Evolutionary conservation across 768 basidiomycete genomes (phyloP).

Genomic region (Xanthoconium stramineum): DNA sequence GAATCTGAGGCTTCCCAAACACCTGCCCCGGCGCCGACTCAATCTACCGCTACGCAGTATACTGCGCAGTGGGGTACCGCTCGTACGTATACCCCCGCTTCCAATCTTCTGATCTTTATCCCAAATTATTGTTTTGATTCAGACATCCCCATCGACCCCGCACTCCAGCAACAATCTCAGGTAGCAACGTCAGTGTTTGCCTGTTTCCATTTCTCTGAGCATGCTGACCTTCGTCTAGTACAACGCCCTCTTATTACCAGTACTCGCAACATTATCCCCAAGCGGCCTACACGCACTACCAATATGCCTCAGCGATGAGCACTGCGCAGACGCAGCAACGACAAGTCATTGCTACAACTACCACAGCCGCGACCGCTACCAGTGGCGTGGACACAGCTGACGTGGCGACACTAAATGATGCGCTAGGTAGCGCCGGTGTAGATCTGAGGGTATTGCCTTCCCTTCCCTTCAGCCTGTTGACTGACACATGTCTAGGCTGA

Average conservation of each 20-base stretch:
- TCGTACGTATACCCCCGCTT: conserved; percentile 36
- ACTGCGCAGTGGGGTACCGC: conserved; percentile 39
- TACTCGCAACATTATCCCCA: conserved; percentile 38
- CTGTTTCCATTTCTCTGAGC: not conserved
- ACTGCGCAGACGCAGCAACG: conserved; percentile 33
- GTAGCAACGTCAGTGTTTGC: conserved; percentile 39
- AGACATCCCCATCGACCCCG: conserved; percentile 68
- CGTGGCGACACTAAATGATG: conserved; percentile 78
- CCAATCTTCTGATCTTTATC: not conserved
- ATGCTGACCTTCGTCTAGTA: conserved; percentile 30
- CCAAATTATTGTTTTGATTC: conserved; percentile 1
- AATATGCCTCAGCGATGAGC: conserved; percentile 30
- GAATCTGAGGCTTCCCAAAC: conserved; percentile 38
- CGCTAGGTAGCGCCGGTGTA: conserved; percentile 82
- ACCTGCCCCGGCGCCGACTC: conserved; percentile 31
- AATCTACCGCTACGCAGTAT: conserved; percentile 27
- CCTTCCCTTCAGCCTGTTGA: not conserved
- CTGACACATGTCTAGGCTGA: conserved; percentile 58
- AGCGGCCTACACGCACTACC: conserved; percentile 44
- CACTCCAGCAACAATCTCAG: conserved; percentile 58
- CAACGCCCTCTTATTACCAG: conserved; percentile 44
- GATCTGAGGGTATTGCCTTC: conserved; percentile 62
- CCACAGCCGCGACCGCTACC: conserved; percentile 20
- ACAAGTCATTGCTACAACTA: conserved; percentile 14
- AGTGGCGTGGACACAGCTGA: conserved; percentile 60